Percentiles rank a stretch among this genome's conserved stretches.
Conservation (phyloP, 441 rosid genomes). For the Jatropha podagrica region DNA sequence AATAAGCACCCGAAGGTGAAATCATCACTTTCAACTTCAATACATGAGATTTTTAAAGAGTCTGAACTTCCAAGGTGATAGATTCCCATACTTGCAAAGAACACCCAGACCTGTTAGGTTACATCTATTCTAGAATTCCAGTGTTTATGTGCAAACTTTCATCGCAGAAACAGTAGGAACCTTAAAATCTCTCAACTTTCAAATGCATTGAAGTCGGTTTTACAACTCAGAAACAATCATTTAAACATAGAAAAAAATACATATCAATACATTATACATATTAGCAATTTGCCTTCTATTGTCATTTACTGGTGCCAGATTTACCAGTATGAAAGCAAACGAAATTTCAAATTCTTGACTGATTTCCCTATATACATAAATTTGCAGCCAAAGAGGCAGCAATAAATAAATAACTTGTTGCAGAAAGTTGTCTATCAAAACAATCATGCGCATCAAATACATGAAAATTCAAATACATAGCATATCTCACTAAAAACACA, state of each 20-base stretch:
- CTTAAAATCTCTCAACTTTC: background rate
- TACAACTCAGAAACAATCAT: background rate
- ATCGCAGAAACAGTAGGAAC: too few species aligned
- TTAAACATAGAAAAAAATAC: background rate
- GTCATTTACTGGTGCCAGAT: background rate
- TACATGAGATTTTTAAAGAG: background rate
- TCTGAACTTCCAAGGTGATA: background rate
- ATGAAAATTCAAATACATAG: background rate
- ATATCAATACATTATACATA: background rate
- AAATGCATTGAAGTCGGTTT: background rate
- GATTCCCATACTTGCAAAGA: background rate
- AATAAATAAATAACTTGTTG: background rate
- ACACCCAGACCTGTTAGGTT: background rate
- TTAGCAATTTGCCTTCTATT: background rate
- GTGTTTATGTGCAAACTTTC: too few species aligned
- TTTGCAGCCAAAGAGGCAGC: background rate
- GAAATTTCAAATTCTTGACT: background rate
- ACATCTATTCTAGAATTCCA: background rate
- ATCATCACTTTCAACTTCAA: background rate
- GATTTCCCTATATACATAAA: background rate
- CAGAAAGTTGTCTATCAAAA: background rate
- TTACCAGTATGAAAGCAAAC: background rate
- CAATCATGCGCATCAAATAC: background rate
- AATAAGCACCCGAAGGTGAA: background rate
- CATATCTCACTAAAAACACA: background rate